Base-by-base conservation (phyloP, 768 basidiomycete genomes). In the Fomitopsis pulvina region DNA sequence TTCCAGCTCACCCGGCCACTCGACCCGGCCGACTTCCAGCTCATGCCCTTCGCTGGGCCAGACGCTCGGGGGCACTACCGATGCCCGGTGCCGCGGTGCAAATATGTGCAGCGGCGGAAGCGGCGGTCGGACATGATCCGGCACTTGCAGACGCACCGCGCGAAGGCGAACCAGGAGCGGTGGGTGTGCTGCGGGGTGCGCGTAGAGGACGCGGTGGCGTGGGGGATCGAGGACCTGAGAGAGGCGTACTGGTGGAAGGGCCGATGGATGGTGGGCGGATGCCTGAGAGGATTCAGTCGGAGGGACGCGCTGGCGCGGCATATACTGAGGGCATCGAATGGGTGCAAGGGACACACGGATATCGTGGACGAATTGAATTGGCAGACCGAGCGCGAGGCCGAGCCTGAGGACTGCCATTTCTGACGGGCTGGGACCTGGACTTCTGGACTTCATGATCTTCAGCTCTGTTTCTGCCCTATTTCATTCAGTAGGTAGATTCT, bases 131-230 rank as follows among this genome's bases (percentile, higher is more conserved):
- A 52, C 47, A 20, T 54, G 16, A 48, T 43, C 28, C 52, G 52
- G 4, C 55, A 56, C 45, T 39, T 56, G 44, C 25, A 29, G 32
- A 51, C 52, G 41, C 50, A 54, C 46, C 45, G 48, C 26, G 28
- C 45, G 16, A 18, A 22, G 4, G 34, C 9, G 18, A 43, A 47
- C 28, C 26, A 39, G 4, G 32, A 14, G 26, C 16, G 30, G 4
- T 57, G 56, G 56, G 42, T 54, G 10, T 57, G 56, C 50, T 57
- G 56, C 26, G 56, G 56, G 34, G 48, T 56, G 12, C 41, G 38
- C 10, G 16, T 53, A n/a, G 41, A 22, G 11, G 38, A 48, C 5
- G 55, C 52, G 9, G 34, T n/a, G 20, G 24, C n/a, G 30, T 45
- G 41, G 18, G 30, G 30, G 20, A 21, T 22, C 3, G 30, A 46